Evolutionary conservation across 2,329 filamentous ascomycete species (phyloP).

Genomic region (Cladosporium sp.): DNA sequence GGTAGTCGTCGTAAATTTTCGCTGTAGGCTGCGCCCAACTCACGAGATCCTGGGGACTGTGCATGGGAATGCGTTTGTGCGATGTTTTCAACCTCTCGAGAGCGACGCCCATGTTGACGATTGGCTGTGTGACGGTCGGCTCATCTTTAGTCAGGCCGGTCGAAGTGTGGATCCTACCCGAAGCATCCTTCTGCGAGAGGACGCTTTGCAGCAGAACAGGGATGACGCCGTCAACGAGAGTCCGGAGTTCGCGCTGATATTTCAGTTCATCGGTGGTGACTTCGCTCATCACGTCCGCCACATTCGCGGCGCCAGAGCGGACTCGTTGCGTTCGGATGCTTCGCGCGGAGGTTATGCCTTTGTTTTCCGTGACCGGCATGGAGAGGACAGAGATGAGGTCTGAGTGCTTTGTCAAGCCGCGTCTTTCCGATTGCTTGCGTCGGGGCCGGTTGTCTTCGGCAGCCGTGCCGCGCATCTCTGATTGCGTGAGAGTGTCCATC

Average conservation of each 20-base stretch:
- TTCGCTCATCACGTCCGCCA: constrained; percentile 71
- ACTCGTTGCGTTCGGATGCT: constrained; percentile 71
- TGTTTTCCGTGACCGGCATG: constrained; percentile 55
- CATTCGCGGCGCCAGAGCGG: constrained; percentile 57
- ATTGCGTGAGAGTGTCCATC: constrained; percentile 43
- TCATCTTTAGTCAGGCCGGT: constrained; percentile 45
- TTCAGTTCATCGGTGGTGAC: constrained; percentile 77
- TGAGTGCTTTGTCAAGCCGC: constrained; percentile 81
- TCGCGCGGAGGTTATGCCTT: constrained; percentile 67
- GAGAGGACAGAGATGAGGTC: constrained; percentile 92
- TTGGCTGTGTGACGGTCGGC: constrained; percentile 68
- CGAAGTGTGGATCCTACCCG: constrained; percentile 21
- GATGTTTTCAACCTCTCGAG: constrained; percentile 75
- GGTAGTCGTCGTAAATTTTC: constrained; percentile 76
- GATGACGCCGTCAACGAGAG: constrained; percentile 88
- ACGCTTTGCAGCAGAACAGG: constrained; percentile 85
- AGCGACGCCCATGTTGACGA: constrained; percentile 87
- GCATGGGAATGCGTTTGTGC: constrained; percentile 72
- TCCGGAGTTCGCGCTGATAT: constrained; percentile 86
- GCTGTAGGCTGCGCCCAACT: constrained; percentile 75
- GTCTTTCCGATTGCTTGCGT: constrained; percentile 49
- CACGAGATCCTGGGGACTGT: constrained; percentile 65
- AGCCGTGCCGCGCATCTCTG: constrained; percentile 23
- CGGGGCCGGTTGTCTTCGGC: constrained; percentile 26
- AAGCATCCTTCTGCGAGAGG: constrained; percentile 61